Conservation (phyloP, 202 grass and related monocot species). For the Dendrocalamus latiflorus region DNA sequence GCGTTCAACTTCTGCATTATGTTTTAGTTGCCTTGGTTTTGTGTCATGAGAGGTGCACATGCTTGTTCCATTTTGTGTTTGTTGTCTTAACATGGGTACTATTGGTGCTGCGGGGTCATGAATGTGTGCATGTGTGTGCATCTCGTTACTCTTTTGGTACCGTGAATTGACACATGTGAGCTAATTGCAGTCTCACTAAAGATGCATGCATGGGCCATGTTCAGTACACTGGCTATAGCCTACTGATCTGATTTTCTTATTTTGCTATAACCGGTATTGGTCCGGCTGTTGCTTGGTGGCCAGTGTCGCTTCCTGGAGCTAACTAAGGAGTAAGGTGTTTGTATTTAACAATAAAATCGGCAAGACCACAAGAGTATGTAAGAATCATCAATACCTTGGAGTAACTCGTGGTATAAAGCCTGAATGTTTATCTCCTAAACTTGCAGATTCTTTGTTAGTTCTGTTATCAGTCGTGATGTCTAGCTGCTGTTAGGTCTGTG, state of each 20-base stretch:
- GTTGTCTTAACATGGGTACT: constrained; percentile 1
- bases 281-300: background rate
- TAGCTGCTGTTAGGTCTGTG: constrained; percentile 3
- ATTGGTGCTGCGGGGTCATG: background rate
- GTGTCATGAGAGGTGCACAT: background rate
- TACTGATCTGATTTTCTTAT: background rate
- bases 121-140: background rate
- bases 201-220: background rate
- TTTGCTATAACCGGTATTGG: background rate
- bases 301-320: background rate
- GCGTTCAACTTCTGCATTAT: background rate
- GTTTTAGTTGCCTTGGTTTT: background rate
- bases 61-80: background rate
- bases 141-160: background rate
- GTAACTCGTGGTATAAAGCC: background rate
- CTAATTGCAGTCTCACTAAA: background rate
- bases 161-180: background rate
- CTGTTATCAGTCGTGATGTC: background rate
- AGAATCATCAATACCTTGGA: background rate
- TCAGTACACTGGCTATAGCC: background rate
- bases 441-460: background rate
- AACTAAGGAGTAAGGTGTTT: background rate
- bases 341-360: background rate
- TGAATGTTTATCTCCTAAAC: background rate
- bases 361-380: background rate